Conservation (phyloP, 2,329 filamentous ascomycete genomes). For the Penicillium thymicola region DNA sequence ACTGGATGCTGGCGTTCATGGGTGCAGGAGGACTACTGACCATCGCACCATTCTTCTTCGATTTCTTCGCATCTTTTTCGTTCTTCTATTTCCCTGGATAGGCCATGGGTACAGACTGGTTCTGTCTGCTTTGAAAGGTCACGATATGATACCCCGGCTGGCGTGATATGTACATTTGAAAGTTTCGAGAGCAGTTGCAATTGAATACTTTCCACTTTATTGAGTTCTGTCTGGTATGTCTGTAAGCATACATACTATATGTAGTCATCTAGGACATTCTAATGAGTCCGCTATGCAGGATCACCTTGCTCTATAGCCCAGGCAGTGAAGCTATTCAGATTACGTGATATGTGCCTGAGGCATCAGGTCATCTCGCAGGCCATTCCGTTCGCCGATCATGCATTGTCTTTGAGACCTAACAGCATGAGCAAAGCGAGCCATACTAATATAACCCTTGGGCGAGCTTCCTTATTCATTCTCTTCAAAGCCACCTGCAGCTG, state of each 20-base stretch:
- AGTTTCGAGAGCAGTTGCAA: conserved; percentile 11
- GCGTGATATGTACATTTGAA: conserved; percentile 13
- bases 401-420: conserved; percentile 10
- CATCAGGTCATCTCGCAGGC: neutral
- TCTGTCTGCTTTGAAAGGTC: conserved; percentile 21
- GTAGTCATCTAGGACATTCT: neutral
- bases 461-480: neutral
- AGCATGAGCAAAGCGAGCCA: conserved; percentile 5
- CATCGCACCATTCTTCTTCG: neutral
- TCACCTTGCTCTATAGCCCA: neutral
- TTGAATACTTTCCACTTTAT: conserved; percentile 5
- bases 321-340: neutral
- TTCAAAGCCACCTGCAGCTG: neutral
- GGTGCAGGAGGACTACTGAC: neutral
- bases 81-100: conserved; percentile 4
- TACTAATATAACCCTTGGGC: neutral
- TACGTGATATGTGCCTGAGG: conserved; percentile 22
- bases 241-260: neutral
- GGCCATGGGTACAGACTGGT: conserved; percentile 16
- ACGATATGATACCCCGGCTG: conserved; percentile 33
- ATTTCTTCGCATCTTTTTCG: conserved; percentile 6
- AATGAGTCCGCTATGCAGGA: neutral
- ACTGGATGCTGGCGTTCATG: conserved; percentile 18
- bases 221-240: neutral
- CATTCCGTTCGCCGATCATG: conserved; percentile 13